Conservation (phyloP, 805 yeast species). For the Sungouiozyma intestinalis region DNA sequence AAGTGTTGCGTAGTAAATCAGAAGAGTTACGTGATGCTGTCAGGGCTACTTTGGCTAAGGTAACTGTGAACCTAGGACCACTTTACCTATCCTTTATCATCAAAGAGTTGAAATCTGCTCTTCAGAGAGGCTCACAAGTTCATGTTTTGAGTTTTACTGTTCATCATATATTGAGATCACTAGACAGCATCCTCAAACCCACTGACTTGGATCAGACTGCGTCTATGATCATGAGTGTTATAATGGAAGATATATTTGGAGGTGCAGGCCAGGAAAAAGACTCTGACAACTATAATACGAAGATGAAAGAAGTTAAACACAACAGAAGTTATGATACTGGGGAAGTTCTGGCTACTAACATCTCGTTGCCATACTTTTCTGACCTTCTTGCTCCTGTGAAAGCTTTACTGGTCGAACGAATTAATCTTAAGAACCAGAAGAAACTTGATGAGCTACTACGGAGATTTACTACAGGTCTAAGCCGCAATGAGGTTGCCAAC, state of each 20-base stretch:
- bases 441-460: slow-evolving; percentile 71
- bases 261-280: slow-evolving; percentile 89
- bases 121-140: slow-evolving; percentile 82
- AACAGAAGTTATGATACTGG: slow-evolving; percentile 84
- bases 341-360: slow-evolving; percentile 59
- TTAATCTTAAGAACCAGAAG: slow-evolving; percentile 57
- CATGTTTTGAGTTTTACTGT: slow-evolving; percentile 86
- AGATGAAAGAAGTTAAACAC: slow-evolving; percentile 82
- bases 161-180: slow-evolving; percentile 55
- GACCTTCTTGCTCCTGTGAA: slow-evolving; percentile 60
- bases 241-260: slow-evolving; percentile 92
- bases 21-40: slow-evolving; percentile 84
- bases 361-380: slow-evolving; percentile 47
- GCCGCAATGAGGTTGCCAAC: slow-evolving; percentile 52
- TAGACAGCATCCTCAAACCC: slow-evolving; percentile 37
- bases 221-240: slow-evolving; percentile 47
- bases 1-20: slow-evolving; percentile 71
- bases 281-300: slow-evolving; percentile 78
- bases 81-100: slow-evolving; percentile 63
- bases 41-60: slow-evolving; percentile 60
- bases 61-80: slow-evolving; percentile 60
- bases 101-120: slow-evolving; percentile 66
- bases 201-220: slow-evolving; percentile 72
- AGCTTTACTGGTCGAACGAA: slow-evolving; percentile 47
- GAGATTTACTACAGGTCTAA: slow-evolving; percentile 69